These are phyloP conservation scores for Zymoseptoria pseudotritici DNA, from an alignment of 2,329 filamentous ascomycete genomes.

Conservation along the genomic window DNA sequence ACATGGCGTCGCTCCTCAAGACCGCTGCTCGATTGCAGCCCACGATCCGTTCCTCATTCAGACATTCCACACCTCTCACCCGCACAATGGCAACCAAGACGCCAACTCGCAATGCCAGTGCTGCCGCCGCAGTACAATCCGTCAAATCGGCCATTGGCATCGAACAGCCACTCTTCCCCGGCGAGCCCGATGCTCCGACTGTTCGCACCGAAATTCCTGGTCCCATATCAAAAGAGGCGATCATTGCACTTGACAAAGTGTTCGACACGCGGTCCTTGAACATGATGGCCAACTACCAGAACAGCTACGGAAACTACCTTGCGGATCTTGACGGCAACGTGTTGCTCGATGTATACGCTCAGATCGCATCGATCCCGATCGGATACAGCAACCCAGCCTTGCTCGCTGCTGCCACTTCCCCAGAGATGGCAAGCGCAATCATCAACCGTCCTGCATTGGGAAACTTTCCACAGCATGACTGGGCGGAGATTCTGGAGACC, in stretches of 20 bases:
- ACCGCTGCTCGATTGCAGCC: slow-evolving; percentile 27
- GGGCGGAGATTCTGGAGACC: slow-evolving; percentile 69
- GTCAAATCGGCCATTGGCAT: slow-evolving; percentile 14
- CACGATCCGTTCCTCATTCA: slow-evolving; percentile 16
- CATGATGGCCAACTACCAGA: slow-evolving; percentile 69
- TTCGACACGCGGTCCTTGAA: slow-evolving; percentile 83
- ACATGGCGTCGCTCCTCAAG: slow-evolving; percentile 28
- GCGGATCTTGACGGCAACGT: slow-evolving; percentile 64
- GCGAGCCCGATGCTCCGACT: slow-evolving; percentile 51
- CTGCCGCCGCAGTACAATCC: slow-evolving; percentile 24
- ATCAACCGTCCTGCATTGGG: slow-evolving; percentile 86
- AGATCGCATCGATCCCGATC: slow-evolving; percentile 87
- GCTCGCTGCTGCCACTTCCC: slow-evolving; percentile 60
- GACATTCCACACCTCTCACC: slow-evolving; percentile 9
- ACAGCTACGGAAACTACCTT: slow-evolving; percentile 74
- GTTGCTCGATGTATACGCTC: slow-evolving; percentile 74
- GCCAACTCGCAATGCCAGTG: slow-evolving; percentile 22
- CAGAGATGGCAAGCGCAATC: slow-evolving; percentile 70
- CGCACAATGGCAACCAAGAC: slow-evolving; percentile 28
- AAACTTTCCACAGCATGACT: slow-evolving; percentile 83
- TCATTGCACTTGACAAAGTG: slow-evolving; percentile 65
- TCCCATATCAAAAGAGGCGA: slow-evolving; percentile 61
- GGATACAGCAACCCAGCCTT: slow-evolving; percentile 86
- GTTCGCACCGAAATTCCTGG: slow-evolving; percentile 62
- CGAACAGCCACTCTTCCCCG: slow-evolving; percentile 37